Evolutionary conservation across 73 alveolate species (phyloP).

Genomic region (Paramecium primaurelia): DNA sequence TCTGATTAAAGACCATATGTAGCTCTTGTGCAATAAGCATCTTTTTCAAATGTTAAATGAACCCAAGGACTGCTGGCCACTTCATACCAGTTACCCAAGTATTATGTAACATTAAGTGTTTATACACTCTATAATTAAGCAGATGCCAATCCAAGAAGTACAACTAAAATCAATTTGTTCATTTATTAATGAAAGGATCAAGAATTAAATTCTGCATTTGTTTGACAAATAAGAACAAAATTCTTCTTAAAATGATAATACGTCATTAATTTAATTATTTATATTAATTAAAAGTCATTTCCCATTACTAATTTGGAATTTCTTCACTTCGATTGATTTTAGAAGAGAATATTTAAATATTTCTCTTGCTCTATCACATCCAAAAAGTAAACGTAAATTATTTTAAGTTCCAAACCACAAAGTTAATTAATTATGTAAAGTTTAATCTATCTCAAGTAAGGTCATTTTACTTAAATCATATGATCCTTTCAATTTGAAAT

Average conservation of each 20-base stretch:
- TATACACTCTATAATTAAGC: not conserved
- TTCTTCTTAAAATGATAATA: not conserved
- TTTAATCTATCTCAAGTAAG: not conserved
- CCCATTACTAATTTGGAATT: not conserved
- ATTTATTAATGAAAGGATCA: not conserved
- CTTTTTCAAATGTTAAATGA: constrained; percentile 39
- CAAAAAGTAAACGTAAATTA: not conserved
- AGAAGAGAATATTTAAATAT: not conserved
- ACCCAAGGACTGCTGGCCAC: constrained; percentile 45
- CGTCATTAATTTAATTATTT: not conserved
- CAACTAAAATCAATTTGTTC: not conserved
- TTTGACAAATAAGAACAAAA: not conserved
- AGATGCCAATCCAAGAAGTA: not conserved
- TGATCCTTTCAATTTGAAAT: not conserved
- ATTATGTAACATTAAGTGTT: not conserved
- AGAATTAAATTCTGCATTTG: not conserved
- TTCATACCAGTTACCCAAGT: constrained; percentile 43
- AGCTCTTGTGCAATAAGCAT: constrained; percentile 29
- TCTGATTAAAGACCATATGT: not conserved
- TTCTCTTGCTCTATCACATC: constrained; percentile 43
- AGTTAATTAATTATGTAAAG: not conserved
- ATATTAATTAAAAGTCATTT: not conserved
- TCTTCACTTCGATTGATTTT: not conserved
- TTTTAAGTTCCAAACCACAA: not conserved
- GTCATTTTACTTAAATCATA: not conserved